phyloP scores from a whole-genome alignment of 106 monocot species.

The Dendrobium huoshanense region DNA sequence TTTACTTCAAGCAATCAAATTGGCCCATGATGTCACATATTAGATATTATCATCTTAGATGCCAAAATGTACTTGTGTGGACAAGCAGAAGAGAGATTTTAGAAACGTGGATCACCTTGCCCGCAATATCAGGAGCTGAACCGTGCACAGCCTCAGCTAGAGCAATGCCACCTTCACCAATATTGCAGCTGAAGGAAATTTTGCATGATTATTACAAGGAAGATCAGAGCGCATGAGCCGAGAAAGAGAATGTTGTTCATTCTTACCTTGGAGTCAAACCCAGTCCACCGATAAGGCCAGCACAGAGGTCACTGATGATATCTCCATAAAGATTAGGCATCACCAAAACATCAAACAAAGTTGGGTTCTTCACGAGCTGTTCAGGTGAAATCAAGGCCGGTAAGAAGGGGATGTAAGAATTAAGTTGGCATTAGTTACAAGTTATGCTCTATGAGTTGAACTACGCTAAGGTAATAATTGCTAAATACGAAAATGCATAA shows the following conservation, averaged over 20 bases:
- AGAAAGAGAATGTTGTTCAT: background rate
- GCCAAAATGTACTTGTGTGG: too few species aligned
- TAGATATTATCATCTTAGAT: too few species aligned
- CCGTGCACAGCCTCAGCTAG: slow-evolving; percentile 96
- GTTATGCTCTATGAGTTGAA: too few species aligned
- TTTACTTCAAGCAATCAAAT: too few species aligned
- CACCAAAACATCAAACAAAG: slow-evolving; percentile 84
- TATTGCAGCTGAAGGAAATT: slow-evolving; percentile 61
- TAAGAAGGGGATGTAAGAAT: too few species aligned
- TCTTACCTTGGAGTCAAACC: slow-evolving; percentile 86
- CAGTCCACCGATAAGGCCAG: slow-evolving; percentile 89
- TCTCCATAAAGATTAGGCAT: slow-evolving; percentile 98
- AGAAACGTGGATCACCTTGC: slow-evolving; percentile 39
- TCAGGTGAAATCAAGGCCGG: background rate
- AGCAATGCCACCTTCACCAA: slow-evolving; percentile 89
- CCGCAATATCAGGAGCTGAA: slow-evolving; percentile 94
- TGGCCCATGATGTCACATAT: too few species aligned
- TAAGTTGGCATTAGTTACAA: too few species aligned
- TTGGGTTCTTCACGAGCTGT: slow-evolving; percentile 90
- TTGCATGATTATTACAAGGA: background rate
- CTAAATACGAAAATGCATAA: too few species aligned
- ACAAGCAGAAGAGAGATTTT: too few species aligned
- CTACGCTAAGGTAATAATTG: too few species aligned
- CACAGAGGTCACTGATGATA: slow-evolving; percentile 96
- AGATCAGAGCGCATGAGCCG: background rate